Conservation (phyloP, 2,329 filamentous ascomycete species). For the Trichoderma cornu-damae region DNA sequence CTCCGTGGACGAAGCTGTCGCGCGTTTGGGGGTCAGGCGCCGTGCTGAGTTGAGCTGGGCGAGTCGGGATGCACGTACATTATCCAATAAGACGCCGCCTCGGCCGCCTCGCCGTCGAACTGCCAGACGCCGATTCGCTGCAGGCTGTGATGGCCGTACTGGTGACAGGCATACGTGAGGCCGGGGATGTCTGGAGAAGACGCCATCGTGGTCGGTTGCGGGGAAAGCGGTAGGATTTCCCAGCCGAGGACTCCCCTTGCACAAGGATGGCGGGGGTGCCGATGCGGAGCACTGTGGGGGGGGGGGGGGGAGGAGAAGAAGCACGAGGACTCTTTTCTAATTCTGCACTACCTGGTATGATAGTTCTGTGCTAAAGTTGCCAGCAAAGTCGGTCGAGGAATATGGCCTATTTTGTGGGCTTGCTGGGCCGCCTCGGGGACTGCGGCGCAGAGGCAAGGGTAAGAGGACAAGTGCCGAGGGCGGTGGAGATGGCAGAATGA, state of each 20-base stretch:
- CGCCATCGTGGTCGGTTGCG: constrained; percentile 6
- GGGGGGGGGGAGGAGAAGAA: too few relatives aligned
- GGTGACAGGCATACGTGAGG: constrained; percentile 33
- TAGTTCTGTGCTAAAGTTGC: too few relatives aligned
- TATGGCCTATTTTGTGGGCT: background rate
- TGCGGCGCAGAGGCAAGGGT: background rate
- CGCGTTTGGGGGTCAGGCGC: constrained; percentile 17
- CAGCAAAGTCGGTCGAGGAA: too few relatives aligned
- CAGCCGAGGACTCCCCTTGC: too few relatives aligned
- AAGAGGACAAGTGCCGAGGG: background rate
- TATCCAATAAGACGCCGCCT: constrained; percentile 31
- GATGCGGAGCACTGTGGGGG: background rate
- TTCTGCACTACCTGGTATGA: too few relatives aligned
- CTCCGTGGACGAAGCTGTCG: constrained; percentile 55
- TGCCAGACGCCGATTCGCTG: constrained; percentile 46
- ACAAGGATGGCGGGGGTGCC: background rate
- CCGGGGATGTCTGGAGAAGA: constrained; percentile 20
- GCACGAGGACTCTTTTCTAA: background rate
- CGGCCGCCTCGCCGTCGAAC: constrained; percentile 18
- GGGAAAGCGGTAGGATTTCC: background rate
- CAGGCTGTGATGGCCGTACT: constrained; percentile 38
- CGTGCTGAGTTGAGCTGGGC: background rate
- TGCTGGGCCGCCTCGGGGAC: background rate
- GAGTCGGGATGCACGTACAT: constrained; percentile 30
- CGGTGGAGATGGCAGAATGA: background rate